These are phyloP conservation scores for Talaromyces sp. DNA, from an alignment of 2,329 filamentous ascomycete species.

Conservation along the genomic window DNA sequence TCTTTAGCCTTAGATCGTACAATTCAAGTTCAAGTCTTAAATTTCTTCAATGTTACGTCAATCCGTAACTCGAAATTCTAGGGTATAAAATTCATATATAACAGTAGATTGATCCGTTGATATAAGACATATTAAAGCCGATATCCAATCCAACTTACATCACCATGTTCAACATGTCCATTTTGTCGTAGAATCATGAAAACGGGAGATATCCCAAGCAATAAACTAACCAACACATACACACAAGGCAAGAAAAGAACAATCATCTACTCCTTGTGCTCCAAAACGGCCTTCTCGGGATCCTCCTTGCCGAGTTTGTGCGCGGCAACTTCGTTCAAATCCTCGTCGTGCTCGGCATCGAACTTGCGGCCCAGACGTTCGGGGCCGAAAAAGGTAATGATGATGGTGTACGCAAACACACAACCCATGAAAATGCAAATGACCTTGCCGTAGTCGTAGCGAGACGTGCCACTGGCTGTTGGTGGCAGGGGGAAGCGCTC, in stretches of 20 bases:
- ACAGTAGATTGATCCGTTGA: background rate
- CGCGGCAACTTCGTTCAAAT: slow-evolving; percentile 41
- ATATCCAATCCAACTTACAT: background rate
- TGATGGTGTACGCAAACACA: slow-evolving; percentile 61
- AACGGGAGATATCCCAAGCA: background rate
- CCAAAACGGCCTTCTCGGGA: slow-evolving; percentile 22
- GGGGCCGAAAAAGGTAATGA: slow-evolving; percentile 45
- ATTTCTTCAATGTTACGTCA: too few species aligned
- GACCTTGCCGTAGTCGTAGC: slow-evolving; percentile 74
- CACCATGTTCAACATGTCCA: background rate
- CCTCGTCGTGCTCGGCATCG: slow-evolving; percentile 43
- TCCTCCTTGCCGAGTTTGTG: slow-evolving; percentile 26
- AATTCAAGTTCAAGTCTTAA: too few species aligned
- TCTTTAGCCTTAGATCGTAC: too few species aligned
- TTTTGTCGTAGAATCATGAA: background rate
- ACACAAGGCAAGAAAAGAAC: background rate
- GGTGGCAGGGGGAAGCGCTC: slow-evolving; percentile 67
- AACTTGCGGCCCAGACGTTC: slow-evolving; percentile 45
- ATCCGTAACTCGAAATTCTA: background rate
- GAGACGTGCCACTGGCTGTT: slow-evolving; percentile 42
- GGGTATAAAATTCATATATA: background rate
- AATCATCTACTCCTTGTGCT: slow-evolving; percentile 2
- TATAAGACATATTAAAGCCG: background rate
- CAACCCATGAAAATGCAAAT: slow-evolving; percentile 90
- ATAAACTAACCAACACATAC: background rate